phyloP scores from a whole-genome alignment of 306 rosid genomes.

The Quercus berberidifolia region DNA sequence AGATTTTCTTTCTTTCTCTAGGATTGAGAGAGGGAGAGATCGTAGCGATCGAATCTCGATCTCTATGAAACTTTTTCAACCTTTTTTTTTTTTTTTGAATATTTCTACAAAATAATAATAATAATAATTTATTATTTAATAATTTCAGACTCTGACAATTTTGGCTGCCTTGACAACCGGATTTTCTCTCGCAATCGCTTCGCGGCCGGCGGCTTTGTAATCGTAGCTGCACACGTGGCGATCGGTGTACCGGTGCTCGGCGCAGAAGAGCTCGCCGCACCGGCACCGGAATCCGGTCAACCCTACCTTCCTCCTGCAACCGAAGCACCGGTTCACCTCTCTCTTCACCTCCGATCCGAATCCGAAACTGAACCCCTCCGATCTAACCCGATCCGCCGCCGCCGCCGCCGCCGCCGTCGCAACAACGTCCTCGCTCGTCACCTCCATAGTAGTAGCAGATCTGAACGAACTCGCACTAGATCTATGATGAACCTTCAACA shows the following conservation, averaged over 20 bases:
- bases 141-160: conserved; percentile 66
- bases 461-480: too few relatives aligned
- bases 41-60: conserved; percentile 33
- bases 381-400: conserved; percentile 18
- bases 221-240: conserved; percentile 94
- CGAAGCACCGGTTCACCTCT: conserved; percentile 75
- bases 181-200: conserved; percentile 88
- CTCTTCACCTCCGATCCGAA: conserved; percentile 31
- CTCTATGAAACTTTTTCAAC: conserved; percentile 1
- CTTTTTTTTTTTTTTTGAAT: background rate
- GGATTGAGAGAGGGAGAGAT: conserved; percentile 14
- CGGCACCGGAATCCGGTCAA: conserved; percentile 92
- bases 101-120: conserved; percentile 23
- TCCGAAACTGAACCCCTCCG: conserved; percentile 25
- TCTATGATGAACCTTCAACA: conserved; percentile 22
- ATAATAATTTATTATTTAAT: too few relatives aligned
- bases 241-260: conserved; percentile 89
- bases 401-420: too few relatives aligned
- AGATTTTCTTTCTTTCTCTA: conserved; percentile 5
- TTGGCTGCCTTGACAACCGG: conserved; percentile 86
- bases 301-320: conserved; percentile 75
- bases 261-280: conserved; percentile 87
- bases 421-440: too few relatives aligned
- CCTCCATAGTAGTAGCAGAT: too few relatives aligned
- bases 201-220: conserved; percentile 83